phyloP scores from a whole-genome alignment of 2,329 filamentous ascomycete genomes.

The Cordyceps pruinosa region DNA sequence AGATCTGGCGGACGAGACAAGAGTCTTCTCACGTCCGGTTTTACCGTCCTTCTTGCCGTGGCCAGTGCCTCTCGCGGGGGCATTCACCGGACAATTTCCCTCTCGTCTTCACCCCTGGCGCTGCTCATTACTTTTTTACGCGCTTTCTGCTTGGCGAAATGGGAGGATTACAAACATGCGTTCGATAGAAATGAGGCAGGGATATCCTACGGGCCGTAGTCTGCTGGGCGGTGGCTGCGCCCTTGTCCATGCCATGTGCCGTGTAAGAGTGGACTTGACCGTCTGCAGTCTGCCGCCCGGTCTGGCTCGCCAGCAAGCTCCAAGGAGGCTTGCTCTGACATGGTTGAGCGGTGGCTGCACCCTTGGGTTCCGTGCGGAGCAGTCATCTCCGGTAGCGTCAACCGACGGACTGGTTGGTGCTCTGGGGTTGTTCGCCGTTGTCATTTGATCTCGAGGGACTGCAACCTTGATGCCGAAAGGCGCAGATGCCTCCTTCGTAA shows the following conservation, averaged over 20 bases:
- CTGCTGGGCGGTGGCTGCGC: background rate
- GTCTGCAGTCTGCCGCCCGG: background rate
- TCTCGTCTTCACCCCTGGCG: too few species aligned
- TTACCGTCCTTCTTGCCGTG: too few species aligned
- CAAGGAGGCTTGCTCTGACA: too few species aligned
- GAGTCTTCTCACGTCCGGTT: background rate
- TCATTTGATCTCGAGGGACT: conserved; percentile 2
- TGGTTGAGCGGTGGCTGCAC: background rate
- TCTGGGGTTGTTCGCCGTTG: background rate
- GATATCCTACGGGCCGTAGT: background rate
- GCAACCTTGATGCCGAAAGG: too few species aligned
- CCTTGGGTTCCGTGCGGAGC: background rate
- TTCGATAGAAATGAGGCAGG: background rate
- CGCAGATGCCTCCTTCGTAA: too few species aligned
- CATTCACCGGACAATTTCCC: too few species aligned
- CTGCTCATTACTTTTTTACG: background rate
- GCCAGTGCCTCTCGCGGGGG: too few species aligned
- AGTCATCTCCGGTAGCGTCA: conserved; percentile 12
- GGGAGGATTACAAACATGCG: background rate
- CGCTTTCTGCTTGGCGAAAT: background rate
- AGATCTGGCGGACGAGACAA: background rate
- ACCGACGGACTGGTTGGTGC: background rate
- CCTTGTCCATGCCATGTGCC: background rate
- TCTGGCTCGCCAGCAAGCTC: background rate
- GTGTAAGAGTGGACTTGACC: background rate